Base-by-base conservation (phyloP, 768 basidiomycete genomes). In the Tremella fuciformis region DNA sequence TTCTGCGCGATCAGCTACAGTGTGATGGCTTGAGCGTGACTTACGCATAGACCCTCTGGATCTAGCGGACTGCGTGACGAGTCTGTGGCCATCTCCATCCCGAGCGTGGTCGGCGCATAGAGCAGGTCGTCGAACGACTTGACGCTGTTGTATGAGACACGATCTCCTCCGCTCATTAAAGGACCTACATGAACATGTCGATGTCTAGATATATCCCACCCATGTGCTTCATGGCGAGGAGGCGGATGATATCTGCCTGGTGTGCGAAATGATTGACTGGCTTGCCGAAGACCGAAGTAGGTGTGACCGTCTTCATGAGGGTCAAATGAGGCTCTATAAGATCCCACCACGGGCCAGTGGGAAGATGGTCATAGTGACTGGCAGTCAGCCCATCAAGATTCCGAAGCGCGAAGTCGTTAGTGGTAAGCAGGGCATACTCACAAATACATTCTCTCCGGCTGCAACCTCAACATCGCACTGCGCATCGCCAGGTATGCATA, bases 401-500 rank as follows among this genome's bases (percentile, higher is more conserved):
- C 18, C 8, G 11, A 16, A 2, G 34, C 15, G 41, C 8, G 37
- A 15, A 37, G 22, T 24, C 42, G 22, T 18, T n/a, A 6, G 42
- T 15, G 22, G 39, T 42, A 34, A 34, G 19, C 11, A 16, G 9
- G 25, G 9, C 13, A 8, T 21, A 53, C 56, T 54, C 24, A 77
- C 77, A 78, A 77, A 52, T 76, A 74, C n/a, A 71, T 71, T 50
- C 60, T 66, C 24, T 73, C 70, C 34, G 77, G 77, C 46, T 65
- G 55, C 15, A 78, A 57, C 65, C 74, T 71, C 19, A 78, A 59
- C 19, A 78, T 18, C 38, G 75, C 77, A 51, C 74, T 76, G 55
- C 75, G 48, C 29, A 78, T 70, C 0, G 77, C 77, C 49, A 78
- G 58, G 64, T 78, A 78, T 21, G 76, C 74, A 64, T 74, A 78